Percentiles rank a stretch among this genome's conserved stretches.
These are phyloP conservation scores for Plasmodium knowlesi DNA, from an alignment of 169 alveolate species.

Conservation along the genomic window DNA sequence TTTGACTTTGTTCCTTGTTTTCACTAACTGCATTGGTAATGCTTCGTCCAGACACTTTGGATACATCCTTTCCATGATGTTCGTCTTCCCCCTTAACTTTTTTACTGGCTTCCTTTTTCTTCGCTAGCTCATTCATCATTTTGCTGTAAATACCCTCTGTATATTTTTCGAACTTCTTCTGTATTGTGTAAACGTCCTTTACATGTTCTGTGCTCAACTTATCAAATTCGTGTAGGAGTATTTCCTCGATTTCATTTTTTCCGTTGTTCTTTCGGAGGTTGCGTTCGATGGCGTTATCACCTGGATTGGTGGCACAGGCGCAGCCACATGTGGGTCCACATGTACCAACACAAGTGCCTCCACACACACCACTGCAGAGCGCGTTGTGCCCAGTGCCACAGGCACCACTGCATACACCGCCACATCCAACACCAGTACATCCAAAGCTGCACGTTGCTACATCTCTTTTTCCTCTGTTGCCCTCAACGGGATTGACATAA, in stretches of 20 bases:
- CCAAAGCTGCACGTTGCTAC: not conserved
- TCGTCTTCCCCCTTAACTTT: not conserved
- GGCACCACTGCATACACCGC: not conserved
- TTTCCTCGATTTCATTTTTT: constrained; percentile 52
- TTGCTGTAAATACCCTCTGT: constrained; percentile 6
- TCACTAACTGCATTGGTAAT: not conserved
- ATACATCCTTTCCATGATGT: not conserved
- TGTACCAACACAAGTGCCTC: not conserved
- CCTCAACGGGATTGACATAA: not conserved
- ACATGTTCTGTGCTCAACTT: constrained; percentile 11
- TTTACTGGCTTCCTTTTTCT: not conserved
- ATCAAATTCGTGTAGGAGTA: constrained; percentile 15
- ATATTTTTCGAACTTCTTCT: not conserved
- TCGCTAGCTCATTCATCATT: not conserved
- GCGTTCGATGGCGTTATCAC: not conserved
- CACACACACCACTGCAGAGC: not conserved
- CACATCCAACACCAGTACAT: not conserved
- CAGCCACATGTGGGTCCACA: not conserved
- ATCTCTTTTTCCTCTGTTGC: not conserved
- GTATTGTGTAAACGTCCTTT: not conserved
- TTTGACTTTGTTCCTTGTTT: not conserved
- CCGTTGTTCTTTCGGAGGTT: not conserved
- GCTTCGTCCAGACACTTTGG: not conserved
- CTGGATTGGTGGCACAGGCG: not conserved
- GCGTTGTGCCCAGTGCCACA: not conserved